phyloP scores from a whole-genome alignment of 176 grass and related monocot species.

The Calamus simplicifolius region DNA sequence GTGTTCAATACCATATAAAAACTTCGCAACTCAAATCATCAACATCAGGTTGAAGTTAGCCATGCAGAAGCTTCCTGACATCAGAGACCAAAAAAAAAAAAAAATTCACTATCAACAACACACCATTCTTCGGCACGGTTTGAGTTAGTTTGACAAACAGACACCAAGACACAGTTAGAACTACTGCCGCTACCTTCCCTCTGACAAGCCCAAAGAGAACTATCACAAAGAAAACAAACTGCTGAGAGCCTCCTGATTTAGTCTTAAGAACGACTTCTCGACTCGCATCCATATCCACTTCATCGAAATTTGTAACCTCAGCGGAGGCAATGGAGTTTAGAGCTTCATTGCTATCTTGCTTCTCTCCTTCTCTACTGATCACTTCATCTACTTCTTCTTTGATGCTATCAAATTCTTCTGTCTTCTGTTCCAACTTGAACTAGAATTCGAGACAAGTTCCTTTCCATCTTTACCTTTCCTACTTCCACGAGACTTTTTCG shows the following conservation, averaged over 20 bases:
- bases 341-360: conserved; percentile 8
- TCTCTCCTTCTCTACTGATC: background rate
- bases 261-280: background rate
- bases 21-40: too few species aligned
- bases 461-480: conserved; percentile 7
- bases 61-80: too few species aligned
- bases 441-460: conserved; percentile 1
- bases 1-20: too few species aligned
- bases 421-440: background rate
- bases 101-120: too few species aligned
- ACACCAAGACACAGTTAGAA: conserved; percentile 38
- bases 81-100: too few species aligned
- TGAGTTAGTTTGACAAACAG: conserved; percentile 26
- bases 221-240: conserved; percentile 23
- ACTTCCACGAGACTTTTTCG: conserved; percentile 14
- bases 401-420: background rate
- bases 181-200: conserved; percentile 52
- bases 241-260: conserved; percentile 11
- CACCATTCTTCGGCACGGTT: conserved; percentile 6
- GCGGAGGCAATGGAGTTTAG: conserved; percentile 4
- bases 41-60: too few species aligned
- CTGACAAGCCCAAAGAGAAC: conserved; percentile 53
- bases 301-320: background rate
- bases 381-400: conserved; percentile 14
- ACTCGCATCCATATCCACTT: background rate